Evolutionary conservation across 305 asterid genomes (phyloP), one percentile per base, ranked within the genome.

Genomic region (Stenogyne calaminthoides): DNA sequence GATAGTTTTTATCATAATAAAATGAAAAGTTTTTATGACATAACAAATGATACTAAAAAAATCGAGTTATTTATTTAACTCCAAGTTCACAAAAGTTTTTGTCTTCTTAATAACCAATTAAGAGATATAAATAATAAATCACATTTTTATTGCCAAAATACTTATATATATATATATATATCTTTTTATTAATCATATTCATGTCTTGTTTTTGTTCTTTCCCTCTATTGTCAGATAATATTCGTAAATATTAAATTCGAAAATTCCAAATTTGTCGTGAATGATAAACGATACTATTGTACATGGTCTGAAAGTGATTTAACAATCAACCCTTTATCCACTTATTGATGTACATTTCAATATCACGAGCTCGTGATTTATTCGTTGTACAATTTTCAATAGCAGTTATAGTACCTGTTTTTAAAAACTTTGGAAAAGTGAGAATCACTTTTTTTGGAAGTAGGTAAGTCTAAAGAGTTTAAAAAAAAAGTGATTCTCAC

Each of bases 181-280:
- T n/a, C n/a, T n/a, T n/a, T n/a, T n/a, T n/a, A n/a, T n/a, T n/a
- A n/a, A n/a, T 2, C 36, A 32, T 5, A 32, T 32, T 32, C 36
- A 32, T 60, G 11, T 11, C 32, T 34, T n/a, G 6, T 25, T 62
- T 32, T 15, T 44, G 8, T n/a, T 51, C 9, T 44, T 37, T 16
- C 56, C 22, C 47, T 47, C 19, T 18, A 42, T 7, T 42, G 69
- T 68, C 69, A 67, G 74, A 59, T 58, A 75, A 75, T 68, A 68
- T 75, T 68, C 74, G 39, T 37, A 40, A 60, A 68, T 63, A 75
- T 75, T 75, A 68, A 61, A 75, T 61, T 60, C 56, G 39, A 59
- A 68, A 75, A 60, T 59, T 75, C 79, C 79, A 75, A 75, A 68
- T 9, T 75, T 51, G 65, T 68, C 64, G 20, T 58, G 47, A 55